phyloP scores from a whole-genome alignment of 1,284 basidiomycete species.

The Tilletia caries region DNA sequence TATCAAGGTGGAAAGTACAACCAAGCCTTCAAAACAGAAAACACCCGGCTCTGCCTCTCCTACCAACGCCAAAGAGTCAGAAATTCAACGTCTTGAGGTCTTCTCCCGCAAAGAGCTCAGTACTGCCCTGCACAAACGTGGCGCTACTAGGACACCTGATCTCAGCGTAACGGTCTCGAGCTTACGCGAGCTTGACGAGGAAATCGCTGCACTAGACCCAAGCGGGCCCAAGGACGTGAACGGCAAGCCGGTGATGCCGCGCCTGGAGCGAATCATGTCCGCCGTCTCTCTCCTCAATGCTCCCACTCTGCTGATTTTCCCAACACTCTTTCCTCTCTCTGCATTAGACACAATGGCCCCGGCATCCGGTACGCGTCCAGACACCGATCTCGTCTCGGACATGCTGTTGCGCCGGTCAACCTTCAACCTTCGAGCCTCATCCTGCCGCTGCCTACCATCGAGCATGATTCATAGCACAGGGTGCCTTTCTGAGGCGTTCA shows the following conservation, averaged over 20 bases:
- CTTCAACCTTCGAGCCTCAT: too few relatives aligned
- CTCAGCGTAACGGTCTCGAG: neutral
- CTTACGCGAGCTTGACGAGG: neutral
- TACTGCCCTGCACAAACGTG: neutral
- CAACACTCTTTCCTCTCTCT: too few relatives aligned
- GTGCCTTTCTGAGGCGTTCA: too few relatives aligned
- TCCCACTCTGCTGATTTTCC: too few relatives aligned
- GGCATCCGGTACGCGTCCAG: too few relatives aligned
- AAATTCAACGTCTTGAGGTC: slow-evolving; percentile 25
- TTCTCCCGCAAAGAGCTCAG: neutral
- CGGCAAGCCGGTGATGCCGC: slow-evolving; percentile 23
- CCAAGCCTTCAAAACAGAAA: neutral
- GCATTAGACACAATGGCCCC: too few relatives aligned
- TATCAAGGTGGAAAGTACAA: slow-evolving; percentile 12
- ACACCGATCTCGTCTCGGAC: too few relatives aligned
- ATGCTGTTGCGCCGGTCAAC: too few relatives aligned
- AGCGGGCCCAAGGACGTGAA: neutral
- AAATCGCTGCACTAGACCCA: neutral
- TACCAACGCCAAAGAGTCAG: neutral
- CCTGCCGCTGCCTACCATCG: too few relatives aligned
- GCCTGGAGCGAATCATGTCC: slow-evolving; percentile 33
- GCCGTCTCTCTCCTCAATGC: too few relatives aligned
- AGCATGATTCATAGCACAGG: too few relatives aligned
- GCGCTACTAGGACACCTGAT: neutral
- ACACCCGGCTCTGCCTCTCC: neutral